A percentile compares a stretch with the other conserved stretches of the same genome.
These are phyloP conservation scores for Crithidia acanthocephali DNA, from an alignment of 208 protist genomes.

Conservation along the genomic window DNA sequence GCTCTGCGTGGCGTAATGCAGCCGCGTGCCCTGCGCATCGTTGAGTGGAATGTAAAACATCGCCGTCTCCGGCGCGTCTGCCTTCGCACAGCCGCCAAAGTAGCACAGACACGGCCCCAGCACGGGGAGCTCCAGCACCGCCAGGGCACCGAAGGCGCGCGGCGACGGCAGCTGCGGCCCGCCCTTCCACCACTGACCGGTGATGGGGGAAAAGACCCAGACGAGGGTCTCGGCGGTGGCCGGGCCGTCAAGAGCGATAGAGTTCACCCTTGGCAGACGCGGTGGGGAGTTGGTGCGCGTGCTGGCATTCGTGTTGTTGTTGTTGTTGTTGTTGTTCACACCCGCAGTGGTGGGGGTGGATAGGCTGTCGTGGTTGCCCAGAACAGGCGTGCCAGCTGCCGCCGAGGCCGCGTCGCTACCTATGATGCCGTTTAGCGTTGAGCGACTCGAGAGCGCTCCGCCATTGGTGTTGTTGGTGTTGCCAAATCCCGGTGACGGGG, in stretches of 20 bases:
- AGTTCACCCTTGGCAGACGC: constrained; percentile 21
- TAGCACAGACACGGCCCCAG: constrained; percentile 49
- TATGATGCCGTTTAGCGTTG: not conserved
- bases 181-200: constrained; percentile 32
- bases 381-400: not conserved
- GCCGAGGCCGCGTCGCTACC: not conserved
- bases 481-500: not conserved
- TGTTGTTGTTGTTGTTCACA: constrained; percentile 1
- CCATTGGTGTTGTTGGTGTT: not conserved
- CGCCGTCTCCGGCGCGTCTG: constrained; percentile 44
- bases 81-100: constrained; percentile 52
- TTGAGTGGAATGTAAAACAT: constrained; percentile 58
- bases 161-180: constrained; percentile 42
- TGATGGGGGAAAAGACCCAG: constrained; percentile 49
- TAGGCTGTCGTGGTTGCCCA: constrained; percentile 3
- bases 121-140: constrained; percentile 39
- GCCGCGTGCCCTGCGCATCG: constrained; percentile 2
- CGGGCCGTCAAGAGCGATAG: constrained; percentile 28
- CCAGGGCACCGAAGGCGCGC: constrained; percentile 44
- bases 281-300: constrained; percentile 25
- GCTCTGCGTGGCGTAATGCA: not conserved
- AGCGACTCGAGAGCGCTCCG: too few species aligned
- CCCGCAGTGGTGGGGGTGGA: constrained; percentile 4
- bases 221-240: constrained; percentile 39
- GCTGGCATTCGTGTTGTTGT: constrained; percentile 16